These are phyloP conservation scores for Thymus quinquecostatus DNA, from an alignment of 257 asterid species.

Conservation along the genomic window DNA sequence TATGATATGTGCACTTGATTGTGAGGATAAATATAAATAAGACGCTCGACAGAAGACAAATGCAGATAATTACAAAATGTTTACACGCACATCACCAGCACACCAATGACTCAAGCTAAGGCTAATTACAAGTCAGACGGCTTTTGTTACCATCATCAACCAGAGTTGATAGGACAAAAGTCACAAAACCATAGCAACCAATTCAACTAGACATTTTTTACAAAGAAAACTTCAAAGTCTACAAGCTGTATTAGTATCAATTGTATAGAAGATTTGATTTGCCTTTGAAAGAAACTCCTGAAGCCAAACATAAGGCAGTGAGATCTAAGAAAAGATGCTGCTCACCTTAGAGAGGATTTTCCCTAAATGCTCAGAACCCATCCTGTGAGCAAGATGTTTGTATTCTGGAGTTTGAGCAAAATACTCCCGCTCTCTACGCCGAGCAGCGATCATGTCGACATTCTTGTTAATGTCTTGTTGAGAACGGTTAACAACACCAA, in stretches of 20 bases:
- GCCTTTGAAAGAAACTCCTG: slow-evolving; percentile 15
- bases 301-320: neutral
- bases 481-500: slow-evolving; percentile 97
- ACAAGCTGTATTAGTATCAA: slow-evolving; percentile 1
- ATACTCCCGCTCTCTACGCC: slow-evolving; percentile 91
- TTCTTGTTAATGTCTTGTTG: slow-evolving; percentile 94
- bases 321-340: slow-evolving; percentile 8
- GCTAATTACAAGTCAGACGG: slow-evolving; percentile 10
- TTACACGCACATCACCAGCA: slow-evolving; percentile 9
- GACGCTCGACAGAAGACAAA: slow-evolving; percentile 15
- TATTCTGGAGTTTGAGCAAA: slow-evolving; percentile 91
- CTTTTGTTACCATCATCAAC: neutral
- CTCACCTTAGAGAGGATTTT: slow-evolving; percentile 91
- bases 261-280: slow-evolving; percentile 21
- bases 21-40: neutral
- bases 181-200: neutral
- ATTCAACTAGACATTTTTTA: neutral
- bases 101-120: neutral
- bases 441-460: slow-evolving; percentile 96
- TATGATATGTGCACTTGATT: slow-evolving; percentile 13
- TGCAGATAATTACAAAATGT: neutral
- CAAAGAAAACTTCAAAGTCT: neutral
- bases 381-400: slow-evolving; percentile 78
- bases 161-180: neutral
- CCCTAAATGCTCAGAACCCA: slow-evolving; percentile 99